Conservation (phyloP, 139 green algal genomes). For the Chlorella sp. region DNA sequence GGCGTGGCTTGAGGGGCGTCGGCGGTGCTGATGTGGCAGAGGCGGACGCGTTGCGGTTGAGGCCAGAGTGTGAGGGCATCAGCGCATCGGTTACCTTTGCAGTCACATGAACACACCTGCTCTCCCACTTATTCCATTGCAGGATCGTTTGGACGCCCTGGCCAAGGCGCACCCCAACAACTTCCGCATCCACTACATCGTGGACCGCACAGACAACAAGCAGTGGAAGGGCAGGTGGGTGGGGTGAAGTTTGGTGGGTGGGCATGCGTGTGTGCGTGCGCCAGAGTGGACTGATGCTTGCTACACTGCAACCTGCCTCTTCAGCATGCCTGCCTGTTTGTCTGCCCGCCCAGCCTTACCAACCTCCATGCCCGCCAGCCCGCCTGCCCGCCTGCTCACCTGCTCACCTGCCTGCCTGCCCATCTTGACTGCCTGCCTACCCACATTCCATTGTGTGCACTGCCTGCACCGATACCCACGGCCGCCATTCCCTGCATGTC, state of each 20-base stretch:
- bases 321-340: neutral
- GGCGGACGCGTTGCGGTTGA: too few species aligned
- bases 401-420: neutral
- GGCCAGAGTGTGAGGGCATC: too few species aligned
- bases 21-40: too few species aligned
- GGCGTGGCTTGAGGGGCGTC: too few species aligned
- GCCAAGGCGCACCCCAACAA: slow-evolving; percentile 55
- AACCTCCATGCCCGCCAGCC: neutral
- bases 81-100: too few species aligned
- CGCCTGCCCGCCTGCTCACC: too few species aligned
- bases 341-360: neutral
- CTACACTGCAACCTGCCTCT: too few species aligned
- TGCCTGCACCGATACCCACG: neutral
- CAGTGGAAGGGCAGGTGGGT: slow-evolving; percentile 33
- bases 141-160: slow-evolving; percentile 66
- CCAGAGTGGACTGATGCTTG: too few species aligned
- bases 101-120: too few species aligned
- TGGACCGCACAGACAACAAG: slow-evolving; percentile 57
- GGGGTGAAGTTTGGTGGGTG: neutral
- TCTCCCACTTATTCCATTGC: neutral
- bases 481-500: neutral
- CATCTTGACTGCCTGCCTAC: too few species aligned
- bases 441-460: neutral
- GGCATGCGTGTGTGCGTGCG: too few species aligned
- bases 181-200: slow-evolving; percentile 54